Base-by-base conservation (phyloP, 2,329 filamentous ascomycete genomes). In the Claviceps capensis region DNA sequence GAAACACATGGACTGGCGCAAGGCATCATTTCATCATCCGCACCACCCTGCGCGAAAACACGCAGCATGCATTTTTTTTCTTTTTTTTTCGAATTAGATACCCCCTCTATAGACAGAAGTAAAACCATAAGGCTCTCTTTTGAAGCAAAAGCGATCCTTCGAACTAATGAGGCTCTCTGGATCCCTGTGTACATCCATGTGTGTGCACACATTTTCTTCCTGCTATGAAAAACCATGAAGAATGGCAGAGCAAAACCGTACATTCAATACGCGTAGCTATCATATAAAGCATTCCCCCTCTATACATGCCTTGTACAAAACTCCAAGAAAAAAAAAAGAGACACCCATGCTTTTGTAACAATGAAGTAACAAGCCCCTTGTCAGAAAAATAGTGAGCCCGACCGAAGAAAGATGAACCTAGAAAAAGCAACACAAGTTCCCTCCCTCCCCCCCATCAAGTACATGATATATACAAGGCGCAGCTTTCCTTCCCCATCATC, bases 31-130 rank as follows among this genome's bases (percentile, higher is more conserved):
- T 19, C 11, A n/a, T 41, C 17, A 17, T 9, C 7, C 16, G 9
- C 9, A 11, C 30, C 3, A 9, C 3, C 30, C 30, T 34, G 9
- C 9, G 30, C 30, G 3, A 11, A 34, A 34, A 34, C 9, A 34
- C 30, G 9, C 30, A 34, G 30, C 30, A 34, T 9, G 17, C 6
- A 17, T 11, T 41, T 43, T 43, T 43, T 43, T 43, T 43, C 7
- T 19, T 30, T 50, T 42, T 43, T 14, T 14, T 19, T 30, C 46
- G 45, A 42, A 50, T 40, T 46, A 45, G 49, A 50, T 50, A 51
- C 49, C 49, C 49, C 43, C 16, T 30, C n/a, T n/a, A 8, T 34
- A 8, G 17, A 40, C 40, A 46, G 34, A 50, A 44, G 43, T 19
- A 44, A 19, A 23, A 37, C 5, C 40, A 3, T 6, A 17, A 22